Base-by-base conservation (phyloP, 352 stramenopile genomes). In the Pythium insidiosum region DNA sequence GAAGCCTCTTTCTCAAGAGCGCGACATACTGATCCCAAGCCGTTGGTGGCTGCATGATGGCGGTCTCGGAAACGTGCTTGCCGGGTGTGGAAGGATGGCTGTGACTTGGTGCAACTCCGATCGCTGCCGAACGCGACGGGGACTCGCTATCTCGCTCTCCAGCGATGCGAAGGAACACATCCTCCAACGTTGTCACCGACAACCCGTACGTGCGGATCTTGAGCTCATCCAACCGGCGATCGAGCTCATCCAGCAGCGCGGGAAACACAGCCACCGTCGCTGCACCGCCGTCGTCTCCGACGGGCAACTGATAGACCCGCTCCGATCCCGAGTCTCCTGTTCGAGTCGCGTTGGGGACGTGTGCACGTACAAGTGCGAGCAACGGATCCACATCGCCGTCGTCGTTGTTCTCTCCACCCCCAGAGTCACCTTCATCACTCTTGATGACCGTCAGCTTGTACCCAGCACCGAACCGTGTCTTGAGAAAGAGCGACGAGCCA, bases 151-250 rank as follows among this genome's bases (percentile, higher is more conserved):
- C 28, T 9, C 28, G 9, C 28, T 33, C 28, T 9, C 28, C 41
- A 5, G 68, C 62, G 38, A 80, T 76, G 2, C 56, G 47, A 20
- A 98, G 58, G 61, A 98, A 98, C 1, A 98, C 94, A 65, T 99
- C 95, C 63, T 99, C 96, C 2, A 99, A 68, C 6, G 95, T 98
- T 22, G 95, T 98, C 11, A 98, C 91, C 28, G 84, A 92, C 22
- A 99, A 80, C 22, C 95, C 95, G 62, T 98, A 99, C 15, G 77
- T 76, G 5, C 66, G 48, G 31, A 98, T 75, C 1, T 55, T 49
- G 9, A 93, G 47, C 5, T 57, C 36, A 4, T 52, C 48, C 53
- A 68, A 58, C 2, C 60, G 23, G n/a, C 21, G 15, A 12, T 83
- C 70, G 6, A 99, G 58, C 11, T 73, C 64, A 21, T 84, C 56